These are phyloP conservation scores for Stipa capillata DNA, from an alignment of 176 grass and related monocot species.

Conservation along the genomic window DNA sequence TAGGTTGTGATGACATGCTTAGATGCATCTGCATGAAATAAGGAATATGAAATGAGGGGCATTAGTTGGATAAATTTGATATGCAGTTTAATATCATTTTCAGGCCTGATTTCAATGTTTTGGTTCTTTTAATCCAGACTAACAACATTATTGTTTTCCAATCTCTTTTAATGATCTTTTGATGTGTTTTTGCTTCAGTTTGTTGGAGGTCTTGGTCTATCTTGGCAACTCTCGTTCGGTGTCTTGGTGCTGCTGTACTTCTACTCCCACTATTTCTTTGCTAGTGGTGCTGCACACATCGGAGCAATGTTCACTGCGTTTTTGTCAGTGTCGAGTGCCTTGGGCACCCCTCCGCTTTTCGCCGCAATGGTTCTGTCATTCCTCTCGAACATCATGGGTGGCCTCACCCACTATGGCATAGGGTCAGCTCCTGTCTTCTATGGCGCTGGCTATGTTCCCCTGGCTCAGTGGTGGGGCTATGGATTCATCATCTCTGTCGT, in stretches of 20 bases:
- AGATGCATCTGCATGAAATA: not conserved
- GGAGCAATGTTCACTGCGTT: constrained; percentile 97
- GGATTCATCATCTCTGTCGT: constrained; percentile 78
- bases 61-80: not conserved
- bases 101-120: not conserved
- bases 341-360: constrained; percentile 75
- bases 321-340: constrained; percentile 72
- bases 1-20: not conserved
- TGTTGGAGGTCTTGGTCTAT: constrained; percentile 85
- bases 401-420: constrained; percentile 86
- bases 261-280: constrained; percentile 98
- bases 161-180: not conserved
- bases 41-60: not conserved
- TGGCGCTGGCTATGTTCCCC: constrained; percentile 73
- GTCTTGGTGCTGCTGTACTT: constrained; percentile 92
- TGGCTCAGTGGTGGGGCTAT: constrained; percentile 90
- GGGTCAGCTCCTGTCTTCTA: constrained; percentile 96
- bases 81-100: not conserved
- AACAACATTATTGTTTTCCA: not conserved
- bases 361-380: constrained; percentile 86
- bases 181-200: constrained; percentile 41
- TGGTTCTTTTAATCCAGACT: not conserved
- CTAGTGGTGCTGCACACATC: constrained; percentile 95
- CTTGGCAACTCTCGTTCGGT: constrained; percentile 86
- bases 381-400: constrained; percentile 95